A percentile compares a stretch with the other conserved stretches of the same genome.
phyloP scores from a whole-genome alignment of 164 flowering plant genomes.

The Akebia trifoliata region DNA sequence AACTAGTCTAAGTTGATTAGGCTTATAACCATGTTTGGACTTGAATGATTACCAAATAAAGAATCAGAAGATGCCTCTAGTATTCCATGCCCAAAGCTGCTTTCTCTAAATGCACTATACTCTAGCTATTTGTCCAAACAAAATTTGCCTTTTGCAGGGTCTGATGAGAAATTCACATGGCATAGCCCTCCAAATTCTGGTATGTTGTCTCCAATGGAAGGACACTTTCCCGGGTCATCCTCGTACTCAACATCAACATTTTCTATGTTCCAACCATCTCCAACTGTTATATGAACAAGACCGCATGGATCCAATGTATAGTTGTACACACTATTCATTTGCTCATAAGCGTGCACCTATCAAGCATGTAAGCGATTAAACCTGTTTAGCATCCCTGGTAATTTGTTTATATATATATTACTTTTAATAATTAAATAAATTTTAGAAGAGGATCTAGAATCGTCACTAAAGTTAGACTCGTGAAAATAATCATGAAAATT shows the following conservation, averaged over 20 bases:
- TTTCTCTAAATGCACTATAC: conserved; percentile 92
- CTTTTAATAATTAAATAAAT: no score
- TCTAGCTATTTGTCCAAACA: conserved; percentile 92
- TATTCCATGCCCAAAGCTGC: conserved; percentile 97
- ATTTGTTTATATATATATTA: no score
- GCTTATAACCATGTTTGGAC: background rate
- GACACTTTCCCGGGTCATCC: conserved; percentile 94
- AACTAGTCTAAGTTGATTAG: no score
- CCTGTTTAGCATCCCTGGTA: background rate
- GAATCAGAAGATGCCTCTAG: conserved; percentile 57
- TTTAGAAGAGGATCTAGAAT: no score
- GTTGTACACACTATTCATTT: conserved; percentile 81
- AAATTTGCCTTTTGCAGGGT: conserved; percentile 71
- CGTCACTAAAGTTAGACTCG: no score
- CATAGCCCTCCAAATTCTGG: conserved; percentile 83
- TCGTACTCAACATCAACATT: conserved; percentile 67
- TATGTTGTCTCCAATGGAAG: conserved; percentile 50
- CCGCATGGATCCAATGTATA: conserved; percentile 78
- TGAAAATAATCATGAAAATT: no score
- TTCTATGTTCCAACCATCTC: conserved; percentile 95
- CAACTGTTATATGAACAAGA: conserved; percentile 70
- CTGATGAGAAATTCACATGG: conserved; percentile 65
- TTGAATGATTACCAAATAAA: background rate
- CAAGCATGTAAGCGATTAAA: background rate
- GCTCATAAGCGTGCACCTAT: conserved; percentile 95